A percentile compares a stretch with the other conserved stretches of the same genome.
Conservation (phyloP, 805 yeast genomes). For the Myxozyma mucilagina region DNA sequence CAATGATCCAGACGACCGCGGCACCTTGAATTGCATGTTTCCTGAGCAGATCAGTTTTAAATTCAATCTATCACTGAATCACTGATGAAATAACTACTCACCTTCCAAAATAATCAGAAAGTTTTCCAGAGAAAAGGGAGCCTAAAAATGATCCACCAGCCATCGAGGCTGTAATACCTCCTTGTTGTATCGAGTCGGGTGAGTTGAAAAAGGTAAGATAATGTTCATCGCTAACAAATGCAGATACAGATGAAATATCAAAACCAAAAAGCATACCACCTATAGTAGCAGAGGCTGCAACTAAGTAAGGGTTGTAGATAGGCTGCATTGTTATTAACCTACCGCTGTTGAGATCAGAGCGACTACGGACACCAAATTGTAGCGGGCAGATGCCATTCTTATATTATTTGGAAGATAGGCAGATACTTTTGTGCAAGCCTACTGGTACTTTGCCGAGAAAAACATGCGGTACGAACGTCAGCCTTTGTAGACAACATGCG, state of each 20-base stretch:
- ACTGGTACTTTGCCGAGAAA: too few relatives aligned
- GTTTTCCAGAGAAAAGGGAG: constrained; percentile 53
- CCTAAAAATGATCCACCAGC: constrained; percentile 77
- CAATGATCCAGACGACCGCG: constrained; percentile 60
- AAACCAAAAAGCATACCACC: constrained; percentile 77
- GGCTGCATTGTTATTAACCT: background rate
- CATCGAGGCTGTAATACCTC: constrained; percentile 73
- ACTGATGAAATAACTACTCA: background rate
- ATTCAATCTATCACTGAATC: background rate
- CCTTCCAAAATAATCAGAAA: constrained; percentile 55
- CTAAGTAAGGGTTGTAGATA: constrained; percentile 54
- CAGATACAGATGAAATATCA: constrained; percentile 76
- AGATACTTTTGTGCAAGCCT: too few relatives aligned
- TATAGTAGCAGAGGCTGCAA: constrained; percentile 58
- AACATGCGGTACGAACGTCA: too few relatives aligned
- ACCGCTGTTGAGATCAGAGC: too few relatives aligned
- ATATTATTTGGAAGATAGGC: too few relatives aligned
- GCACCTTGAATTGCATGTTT: constrained; percentile 51
- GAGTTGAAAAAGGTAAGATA: constrained; percentile 55
- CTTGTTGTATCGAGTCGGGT: constrained; percentile 62
- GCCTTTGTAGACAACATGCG: too few relatives aligned
- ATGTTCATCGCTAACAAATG: constrained; percentile 54
- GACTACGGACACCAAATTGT: too few relatives aligned
- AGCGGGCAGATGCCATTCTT: too few relatives aligned
- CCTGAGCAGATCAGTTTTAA: background rate